These are phyloP conservation scores for Tricholoma flavovirens DNA, from an alignment of 768 basidiomycete genomes.

Conservation along the genomic window DNA sequence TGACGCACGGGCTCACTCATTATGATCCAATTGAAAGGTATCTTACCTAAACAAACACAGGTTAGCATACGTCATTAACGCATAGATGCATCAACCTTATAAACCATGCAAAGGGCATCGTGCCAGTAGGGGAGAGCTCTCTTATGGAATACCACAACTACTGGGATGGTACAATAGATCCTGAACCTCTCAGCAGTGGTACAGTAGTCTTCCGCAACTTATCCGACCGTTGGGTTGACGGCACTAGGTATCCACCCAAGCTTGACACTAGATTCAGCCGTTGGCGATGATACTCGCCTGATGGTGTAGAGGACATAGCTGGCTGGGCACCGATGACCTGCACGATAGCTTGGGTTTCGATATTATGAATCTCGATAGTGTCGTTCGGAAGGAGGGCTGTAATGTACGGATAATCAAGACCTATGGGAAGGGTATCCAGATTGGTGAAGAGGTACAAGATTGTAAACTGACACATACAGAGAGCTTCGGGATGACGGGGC, in stretches of 20 bases:
- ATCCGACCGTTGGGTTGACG: constrained; percentile 42
- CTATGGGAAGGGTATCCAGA: constrained; percentile 28
- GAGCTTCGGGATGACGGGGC: constrained; percentile 67
- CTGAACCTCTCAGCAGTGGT: constrained; percentile 14
- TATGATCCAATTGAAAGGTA: background rate
- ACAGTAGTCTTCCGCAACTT: constrained; percentile 42
- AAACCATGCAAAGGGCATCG: constrained; percentile 28
- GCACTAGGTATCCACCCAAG: constrained; percentile 42
- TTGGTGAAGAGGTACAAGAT: constrained; percentile 1
- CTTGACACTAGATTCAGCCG: constrained; percentile 34
- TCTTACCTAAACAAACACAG: background rate
- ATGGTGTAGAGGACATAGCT: constrained; percentile 18
- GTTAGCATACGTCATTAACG: too few relatives aligned
- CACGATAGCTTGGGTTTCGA: constrained; percentile 65
- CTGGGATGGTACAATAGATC: background rate
- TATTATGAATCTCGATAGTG: constrained; percentile 74
- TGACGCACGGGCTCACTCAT: too few relatives aligned
- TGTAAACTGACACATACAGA: constrained; percentile 50
- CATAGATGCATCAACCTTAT: background rate
- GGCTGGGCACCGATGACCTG: constrained; percentile 59
- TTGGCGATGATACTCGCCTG: constrained; percentile 18
- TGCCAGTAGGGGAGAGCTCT: constrained; percentile 43
- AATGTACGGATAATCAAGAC: constrained; percentile 77
- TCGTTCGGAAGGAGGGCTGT: constrained; percentile 74
- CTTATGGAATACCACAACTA: constrained; percentile 40